Conservation (phyloP, 2,329 filamentous ascomycete species). For the Stachybotrys elegans region DNA sequence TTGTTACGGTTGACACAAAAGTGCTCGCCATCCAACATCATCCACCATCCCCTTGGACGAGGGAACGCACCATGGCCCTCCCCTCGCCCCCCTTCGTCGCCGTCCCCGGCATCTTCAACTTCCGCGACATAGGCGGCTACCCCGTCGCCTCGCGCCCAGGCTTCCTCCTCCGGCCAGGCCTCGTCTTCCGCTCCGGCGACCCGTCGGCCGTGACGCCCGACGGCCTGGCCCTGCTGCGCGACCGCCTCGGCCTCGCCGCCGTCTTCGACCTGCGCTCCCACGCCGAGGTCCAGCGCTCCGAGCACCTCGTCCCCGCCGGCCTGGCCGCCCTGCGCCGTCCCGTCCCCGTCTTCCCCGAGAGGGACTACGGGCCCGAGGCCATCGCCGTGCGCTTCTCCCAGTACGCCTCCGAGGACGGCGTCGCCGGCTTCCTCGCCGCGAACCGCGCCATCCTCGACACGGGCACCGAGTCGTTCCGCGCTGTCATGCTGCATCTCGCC, state of each 20-base stretch:
- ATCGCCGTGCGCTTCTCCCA: conserved; percentile 55
- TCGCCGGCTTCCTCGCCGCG: conserved; percentile 56
- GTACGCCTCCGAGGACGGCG: conserved; percentile 49
- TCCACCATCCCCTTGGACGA: no score
- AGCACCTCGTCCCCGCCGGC: conserved; percentile 20
- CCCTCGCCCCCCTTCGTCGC: conserved; percentile 40
- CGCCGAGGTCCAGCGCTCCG: conserved; percentile 48
- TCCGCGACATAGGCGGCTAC: conserved; percentile 63
- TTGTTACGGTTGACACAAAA: no score
- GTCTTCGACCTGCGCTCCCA: conserved; percentile 65
- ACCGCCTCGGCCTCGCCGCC: conserved; percentile 51
- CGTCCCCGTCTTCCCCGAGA: conserved; percentile 58
- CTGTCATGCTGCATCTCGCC: conserved; percentile 51
- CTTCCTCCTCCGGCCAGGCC: conserved; percentile 41
- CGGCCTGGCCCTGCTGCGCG: conserved; percentile 42
- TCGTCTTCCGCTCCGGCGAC: conserved; percentile 67
- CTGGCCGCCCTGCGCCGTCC: conserved; percentile 47
- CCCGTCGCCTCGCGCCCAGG: conserved; percentile 28
- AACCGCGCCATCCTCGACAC: conserved; percentile 57
- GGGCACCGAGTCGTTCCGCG: conserved; percentile 46
- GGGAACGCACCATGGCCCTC: conserved; percentile 16
- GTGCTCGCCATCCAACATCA: no score
- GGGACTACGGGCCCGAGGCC: conserved; percentile 57
- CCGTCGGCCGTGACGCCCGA: conserved; percentile 51
- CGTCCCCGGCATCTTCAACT: conserved; percentile 59